Evolutionary conservation across 1,284 basidiomycete genomes (phyloP), one percentile per base, ranked within the genome.

Genomic region (Moesziomyces sp.): DNA sequence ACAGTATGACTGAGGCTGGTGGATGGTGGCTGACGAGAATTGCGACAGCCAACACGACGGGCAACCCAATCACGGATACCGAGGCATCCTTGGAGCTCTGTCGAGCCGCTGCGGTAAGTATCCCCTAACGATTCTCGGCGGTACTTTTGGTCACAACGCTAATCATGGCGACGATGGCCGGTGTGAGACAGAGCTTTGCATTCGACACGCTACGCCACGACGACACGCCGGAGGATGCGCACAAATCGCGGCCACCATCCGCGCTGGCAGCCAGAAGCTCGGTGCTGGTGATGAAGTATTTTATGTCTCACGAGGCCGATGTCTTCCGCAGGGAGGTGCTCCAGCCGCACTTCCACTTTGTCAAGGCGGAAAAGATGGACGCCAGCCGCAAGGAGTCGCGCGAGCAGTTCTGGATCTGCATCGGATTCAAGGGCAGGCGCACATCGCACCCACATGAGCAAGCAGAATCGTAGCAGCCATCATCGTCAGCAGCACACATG

Each of bases 351-450:
- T 81, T 81, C 35, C 47, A 50, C 10, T 56, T 62, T 35, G 80
- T 81, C 52, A 76, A 72, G 35, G 55, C 71, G 3, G 78, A 77
- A 23, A 81, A 81, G 55, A 75, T 79, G 68, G 60, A 64, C 1
- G 80, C 78, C 4, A 80, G 78, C 47, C 72, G 80, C 7, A 53
- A 78, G 38, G 74, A 72, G 50, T 80, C 78, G 7, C 60, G 76
- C 26, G 80, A 81, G 45, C 74, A 76, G 45, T 81, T 77, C 46
- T 81, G 80, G 80, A 66, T 81, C 30, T 80, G 78, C 23, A 58
- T 59, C 26, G 77, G 77, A 1, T 74, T 60, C 45, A 72, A 58
- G 44, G 60, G 75, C 30, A 23, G 23, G 46, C 24, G 40, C 18
- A 28, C 49, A 11, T 13, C 8, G 19, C 16, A 19, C 44, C 28